Base-by-base conservation (phyloP, 768 basidiomycete species). In the Boletus reticuloceps region DNA sequence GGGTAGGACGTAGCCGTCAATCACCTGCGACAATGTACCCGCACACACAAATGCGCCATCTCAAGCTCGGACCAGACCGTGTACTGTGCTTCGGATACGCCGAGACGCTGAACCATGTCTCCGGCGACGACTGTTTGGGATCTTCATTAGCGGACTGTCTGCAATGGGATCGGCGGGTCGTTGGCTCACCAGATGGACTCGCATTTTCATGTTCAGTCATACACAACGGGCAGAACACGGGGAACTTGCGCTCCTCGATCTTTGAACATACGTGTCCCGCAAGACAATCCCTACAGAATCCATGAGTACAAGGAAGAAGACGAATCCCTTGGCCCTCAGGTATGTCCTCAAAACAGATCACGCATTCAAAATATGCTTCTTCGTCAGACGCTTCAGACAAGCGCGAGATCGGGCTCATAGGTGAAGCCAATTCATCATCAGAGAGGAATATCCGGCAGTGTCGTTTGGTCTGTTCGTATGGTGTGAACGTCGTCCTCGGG, bases 191-290 rank as follows among this genome's bases (percentile, higher is more conserved):
- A 12, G 70, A 70, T 9, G 70, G 71, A 29, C 53, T 70, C 4
- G 52, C 44, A 6, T 65, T 66, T 14, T 59, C 58, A 9, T 60
- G 61, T 20, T 75, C 74, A 6, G 74, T 67, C 29, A 74, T 66
- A 56, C 87, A 88, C 20, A 77, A 53, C 2, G 86, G 87, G 61
- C 86, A 88, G 17, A 78, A 66, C 25, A 88, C 79, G 1, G 86
- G 86, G 47, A 77, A 86, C 22, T 69, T 75, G 52, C 74, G 75
- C 36, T 83, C 81, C 16, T 73, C 70, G 20, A 87, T 71, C 61
- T 78, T 79, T 13, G 78, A 71, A 32, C 61, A 62, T 5, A 80
- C 70, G 41, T 83, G 76, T 11, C 64, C 58, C 36, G 62, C 67
- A 25, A 85, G 63, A 61, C 87, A 87, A 5, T 68, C 65, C 46